A percentile compares a stretch with the other conserved stretches of the same genome.
These are phyloP conservation scores for Pyronema domesticum DNA, from an alignment of 495 filamentous ascomycete genomes.

Conservation along the genomic window DNA sequence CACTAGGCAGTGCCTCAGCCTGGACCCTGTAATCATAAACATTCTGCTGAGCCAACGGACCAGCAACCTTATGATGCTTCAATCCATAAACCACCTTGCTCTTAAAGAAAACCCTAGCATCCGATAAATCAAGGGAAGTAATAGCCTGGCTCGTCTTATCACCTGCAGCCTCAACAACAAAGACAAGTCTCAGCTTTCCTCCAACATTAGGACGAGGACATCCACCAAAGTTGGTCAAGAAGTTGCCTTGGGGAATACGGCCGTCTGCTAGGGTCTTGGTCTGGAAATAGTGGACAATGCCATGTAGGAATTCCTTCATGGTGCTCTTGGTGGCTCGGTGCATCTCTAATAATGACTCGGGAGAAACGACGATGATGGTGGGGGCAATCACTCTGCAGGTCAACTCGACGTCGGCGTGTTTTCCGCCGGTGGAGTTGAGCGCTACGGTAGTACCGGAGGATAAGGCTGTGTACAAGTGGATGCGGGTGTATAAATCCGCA, in stretches of 20 bases:
- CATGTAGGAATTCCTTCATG: constrained; percentile 34
- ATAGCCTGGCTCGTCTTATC: constrained; percentile 34
- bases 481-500: constrained; percentile 57
- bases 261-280: constrained; percentile 51
- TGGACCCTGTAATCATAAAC: constrained; percentile 70
- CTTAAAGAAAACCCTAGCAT: constrained; percentile 62
- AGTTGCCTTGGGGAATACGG: constrained; percentile 48
- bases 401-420: constrained; percentile 46
- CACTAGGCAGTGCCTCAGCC: constrained; percentile 16
- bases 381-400: constrained; percentile 59
- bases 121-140: constrained; percentile 49
- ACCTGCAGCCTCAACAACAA: constrained; percentile 42
- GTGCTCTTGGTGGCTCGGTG: constrained; percentile 34
- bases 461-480: constrained; percentile 64
- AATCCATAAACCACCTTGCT: constrained; percentile 74
- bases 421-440: constrained; percentile 67
- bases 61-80: constrained; percentile 63
- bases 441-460: constrained; percentile 71
- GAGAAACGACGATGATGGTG: constrained; percentile 65
- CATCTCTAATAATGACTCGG: constrained; percentile 49
- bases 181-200: constrained; percentile 55
- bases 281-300: constrained; percentile 50
- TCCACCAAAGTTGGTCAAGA: constrained; percentile 46
- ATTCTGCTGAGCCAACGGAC: constrained; percentile 65
- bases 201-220: constrained; percentile 43